phyloP scores from a whole-genome alignment of 2,329 filamentous ascomycete species.

The Scedosporium dehoogii region DNA sequence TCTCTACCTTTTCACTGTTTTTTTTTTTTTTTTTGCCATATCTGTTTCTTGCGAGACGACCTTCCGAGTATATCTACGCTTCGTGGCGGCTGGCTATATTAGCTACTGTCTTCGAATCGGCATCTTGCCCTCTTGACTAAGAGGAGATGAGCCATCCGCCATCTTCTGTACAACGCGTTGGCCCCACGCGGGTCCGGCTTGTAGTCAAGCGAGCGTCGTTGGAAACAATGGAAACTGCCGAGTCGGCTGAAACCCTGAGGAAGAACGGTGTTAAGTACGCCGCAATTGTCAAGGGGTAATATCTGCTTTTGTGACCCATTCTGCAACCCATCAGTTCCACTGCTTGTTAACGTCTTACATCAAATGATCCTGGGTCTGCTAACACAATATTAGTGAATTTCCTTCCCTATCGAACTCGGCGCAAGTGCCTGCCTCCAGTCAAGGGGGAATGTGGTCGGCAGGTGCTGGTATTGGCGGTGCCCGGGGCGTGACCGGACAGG shows the following conservation, averaged over 20 bases:
- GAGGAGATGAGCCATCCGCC: background rate
- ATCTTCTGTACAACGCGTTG: background rate
- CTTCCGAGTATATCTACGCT: background rate
- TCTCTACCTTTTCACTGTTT: too few species aligned
- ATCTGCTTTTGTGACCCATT: background rate
- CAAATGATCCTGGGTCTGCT: background rate
- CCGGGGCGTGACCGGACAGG: constrained; percentile 34
- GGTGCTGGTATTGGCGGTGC: constrained; percentile 24
- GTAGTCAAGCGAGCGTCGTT: background rate
- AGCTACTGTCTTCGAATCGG: background rate
- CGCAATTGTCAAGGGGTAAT: constrained; percentile 22
- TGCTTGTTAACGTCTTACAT: background rate
- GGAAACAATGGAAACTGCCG: background rate
- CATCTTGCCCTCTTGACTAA: constrained; percentile 7
- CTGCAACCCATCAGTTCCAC: background rate
- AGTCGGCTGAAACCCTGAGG: background rate
- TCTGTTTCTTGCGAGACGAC: too few species aligned
- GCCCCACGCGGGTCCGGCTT: constrained; percentile 8
- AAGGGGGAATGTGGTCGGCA: constrained; percentile 45
- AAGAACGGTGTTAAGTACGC: constrained; percentile 16
- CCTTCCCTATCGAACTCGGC: constrained; percentile 54
- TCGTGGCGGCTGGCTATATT: background rate
- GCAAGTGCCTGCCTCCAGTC: constrained; percentile 37
- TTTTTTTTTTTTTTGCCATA: too few species aligned
- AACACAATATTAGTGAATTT: constrained; percentile 45